A percentile compares a stretch with the other conserved stretches of the same genome.
Conservation (phyloP, 306 rosid species). For the Prunus salicina region DNA sequence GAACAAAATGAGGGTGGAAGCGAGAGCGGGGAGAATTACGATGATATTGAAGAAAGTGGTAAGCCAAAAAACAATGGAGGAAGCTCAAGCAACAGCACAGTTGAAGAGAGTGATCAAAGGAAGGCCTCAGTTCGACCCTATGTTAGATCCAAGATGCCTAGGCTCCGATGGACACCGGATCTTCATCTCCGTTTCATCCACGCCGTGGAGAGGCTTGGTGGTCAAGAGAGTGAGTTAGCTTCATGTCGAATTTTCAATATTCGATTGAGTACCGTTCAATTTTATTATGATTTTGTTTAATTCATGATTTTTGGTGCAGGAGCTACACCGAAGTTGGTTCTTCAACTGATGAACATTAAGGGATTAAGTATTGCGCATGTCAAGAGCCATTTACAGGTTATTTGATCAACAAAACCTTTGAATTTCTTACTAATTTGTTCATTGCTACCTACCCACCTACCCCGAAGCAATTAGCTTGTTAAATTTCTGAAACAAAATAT, state of each 20-base stretch:
- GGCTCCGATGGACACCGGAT: constrained; percentile 93
- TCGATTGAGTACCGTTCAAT: neutral
- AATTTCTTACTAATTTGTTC: neutral
- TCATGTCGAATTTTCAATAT: neutral
- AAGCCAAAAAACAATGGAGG: constrained; percentile 45
- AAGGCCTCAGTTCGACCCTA: constrained; percentile 76
- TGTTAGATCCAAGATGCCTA: constrained; percentile 87
- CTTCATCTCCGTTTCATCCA: constrained; percentile 88
- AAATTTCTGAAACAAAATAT: neutral
- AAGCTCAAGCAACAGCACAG: constrained; percentile 88
- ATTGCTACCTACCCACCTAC: neutral
- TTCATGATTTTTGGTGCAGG: constrained; percentile 41
- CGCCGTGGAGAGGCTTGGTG: constrained; percentile 91
- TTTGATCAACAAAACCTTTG: neutral
- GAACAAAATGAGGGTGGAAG: constrained; percentile 31
- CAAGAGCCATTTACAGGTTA: constrained; percentile 97
- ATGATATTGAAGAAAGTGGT: constrained; percentile 15
- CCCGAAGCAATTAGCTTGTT: neutral
- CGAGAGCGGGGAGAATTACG: constrained; percentile 35
- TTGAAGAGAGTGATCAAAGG: constrained; percentile 60
- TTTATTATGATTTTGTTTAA: neutral
- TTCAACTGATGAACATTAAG: constrained; percentile 91
- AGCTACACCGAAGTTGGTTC: constrained; percentile 98
- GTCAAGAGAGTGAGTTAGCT: constrained; percentile 75
- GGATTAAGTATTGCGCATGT: constrained; percentile 92